phyloP scores from a whole-genome alignment of 2,329 filamentous ascomycete genomes.

The Fusarium longipes region DNA sequence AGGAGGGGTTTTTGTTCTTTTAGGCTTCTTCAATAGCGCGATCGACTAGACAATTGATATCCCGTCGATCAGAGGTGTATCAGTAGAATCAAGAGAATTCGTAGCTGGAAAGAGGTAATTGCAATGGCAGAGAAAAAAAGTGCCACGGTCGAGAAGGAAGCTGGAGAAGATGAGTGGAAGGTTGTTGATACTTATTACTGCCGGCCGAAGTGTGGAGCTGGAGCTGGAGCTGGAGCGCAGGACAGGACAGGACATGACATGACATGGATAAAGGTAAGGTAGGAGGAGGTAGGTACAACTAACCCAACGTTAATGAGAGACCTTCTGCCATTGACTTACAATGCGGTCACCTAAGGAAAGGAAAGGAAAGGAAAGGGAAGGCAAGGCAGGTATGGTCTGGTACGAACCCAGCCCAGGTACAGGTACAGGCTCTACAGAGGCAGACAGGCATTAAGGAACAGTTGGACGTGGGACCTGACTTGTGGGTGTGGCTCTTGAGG shows the following conservation, averaged over 20 bases:
- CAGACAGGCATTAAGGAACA: constrained; percentile 30
- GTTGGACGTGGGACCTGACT: constrained; percentile 39
- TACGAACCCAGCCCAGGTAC: constrained; percentile 25
- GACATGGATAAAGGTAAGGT: constrained; percentile 28
- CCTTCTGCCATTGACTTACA: constrained; percentile 19
- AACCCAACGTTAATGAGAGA: neutral
- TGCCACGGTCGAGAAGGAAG: constrained; percentile 38
- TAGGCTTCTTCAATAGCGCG: constrained; percentile 2
- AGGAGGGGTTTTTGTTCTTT: constrained; percentile 38
- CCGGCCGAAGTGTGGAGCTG: constrained; percentile 45
- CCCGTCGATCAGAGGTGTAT: neutral
- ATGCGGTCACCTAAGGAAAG: constrained; percentile 13
- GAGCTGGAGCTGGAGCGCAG: constrained; percentile 34
- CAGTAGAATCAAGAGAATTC: constrained; percentile 1
- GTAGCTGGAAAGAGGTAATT: constrained; percentile 11
- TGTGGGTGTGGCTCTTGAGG: constrained; percentile 43
- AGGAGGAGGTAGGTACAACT: constrained; percentile 4
- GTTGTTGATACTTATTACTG: constrained; percentile 49
- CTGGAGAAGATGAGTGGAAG: constrained; percentile 44
- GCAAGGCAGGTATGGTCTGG: constrained; percentile 18
- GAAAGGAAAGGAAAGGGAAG: constrained; percentile 3
- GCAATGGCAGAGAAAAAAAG: constrained; percentile 27
- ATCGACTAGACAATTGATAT: constrained; percentile 3
- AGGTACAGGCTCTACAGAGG: constrained; percentile 15
- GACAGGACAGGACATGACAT: neutral